Percentiles rank a stretch among this genome's conserved stretches.
Evolutionary conservation across 2,329 filamentous ascomycete genomes (phyloP).

Genomic region (Bipolaris oryzae): DNA sequence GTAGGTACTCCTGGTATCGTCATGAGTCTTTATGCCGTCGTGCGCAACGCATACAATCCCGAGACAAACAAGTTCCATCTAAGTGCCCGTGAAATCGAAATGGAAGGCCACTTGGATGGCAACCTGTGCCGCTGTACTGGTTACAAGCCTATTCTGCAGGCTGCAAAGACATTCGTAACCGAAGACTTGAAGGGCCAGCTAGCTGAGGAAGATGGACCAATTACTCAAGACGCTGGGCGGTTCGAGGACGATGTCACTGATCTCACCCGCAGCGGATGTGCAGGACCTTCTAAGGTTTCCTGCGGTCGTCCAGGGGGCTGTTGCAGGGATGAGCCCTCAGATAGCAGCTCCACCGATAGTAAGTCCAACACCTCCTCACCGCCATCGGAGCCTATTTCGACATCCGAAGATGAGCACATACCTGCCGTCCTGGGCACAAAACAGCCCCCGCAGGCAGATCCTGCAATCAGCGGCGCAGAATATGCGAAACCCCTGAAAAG

Average conservation of each 20-base stretch:
- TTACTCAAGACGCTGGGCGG: conserved; percentile 56
- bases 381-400: conserved; percentile 35
- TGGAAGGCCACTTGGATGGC: conserved; percentile 73
- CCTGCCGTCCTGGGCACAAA: conserved; percentile 31
- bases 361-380: conserved; percentile 38
- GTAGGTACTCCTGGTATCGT: conserved; percentile 83
- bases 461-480: conserved; percentile 35
- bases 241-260: conserved; percentile 36
- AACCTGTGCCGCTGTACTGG: conserved; percentile 94
- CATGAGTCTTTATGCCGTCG: conserved; percentile 86
- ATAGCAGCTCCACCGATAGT: conserved; percentile 35
- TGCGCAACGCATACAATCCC: conserved; percentile 67
- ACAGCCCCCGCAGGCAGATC: conserved; percentile 28
- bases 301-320: conserved; percentile 48
- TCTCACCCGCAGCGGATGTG: conserved; percentile 30
- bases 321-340: conserved; percentile 43
- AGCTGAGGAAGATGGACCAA: conserved; percentile 55
- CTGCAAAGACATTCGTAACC: conserved; percentile 82
- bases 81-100: conserved; percentile 45
- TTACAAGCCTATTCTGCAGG: conserved; percentile 89
- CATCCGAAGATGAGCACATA: conserved; percentile 38
- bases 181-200: conserved; percentile 53
- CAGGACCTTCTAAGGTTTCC: conserved; percentile 35
- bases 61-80: conserved; percentile 44
- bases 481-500: conserved; percentile 47